Percentiles rank a stretch among this genome's conserved stretches.
Evolutionary conservation across 2,329 filamentous ascomycete genomes (phyloP).

Genomic region (Fusarium sulawesiense): DNA sequence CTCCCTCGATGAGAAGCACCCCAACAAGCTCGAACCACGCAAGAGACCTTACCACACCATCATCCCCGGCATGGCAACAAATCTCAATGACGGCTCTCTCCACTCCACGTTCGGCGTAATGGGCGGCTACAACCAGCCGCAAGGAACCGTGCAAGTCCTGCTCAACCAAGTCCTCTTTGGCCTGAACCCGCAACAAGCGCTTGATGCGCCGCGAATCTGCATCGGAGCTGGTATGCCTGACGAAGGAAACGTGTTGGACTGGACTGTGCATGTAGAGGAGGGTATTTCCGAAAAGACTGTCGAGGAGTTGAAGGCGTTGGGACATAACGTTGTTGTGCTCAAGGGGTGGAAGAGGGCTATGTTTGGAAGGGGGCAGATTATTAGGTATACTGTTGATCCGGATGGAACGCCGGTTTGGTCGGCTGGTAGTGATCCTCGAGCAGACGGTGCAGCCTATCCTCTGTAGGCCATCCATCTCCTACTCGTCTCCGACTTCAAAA

Average conservation of each 20-base stretch:
- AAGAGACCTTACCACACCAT: constrained; percentile 98
- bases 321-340: constrained; percentile 78
- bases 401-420: constrained; percentile 83
- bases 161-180: constrained; percentile 88
- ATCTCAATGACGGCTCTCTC: constrained; percentile 75
- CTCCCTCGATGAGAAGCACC: constrained; percentile 75
- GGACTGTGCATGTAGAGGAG: constrained; percentile 82
- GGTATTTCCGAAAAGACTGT: constrained; percentile 78
- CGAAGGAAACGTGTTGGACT: constrained; percentile 66
- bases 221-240: constrained; percentile 80
- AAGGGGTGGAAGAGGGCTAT: constrained; percentile 71
- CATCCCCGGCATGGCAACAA: constrained; percentile 91
- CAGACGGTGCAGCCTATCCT: constrained; percentile 79
- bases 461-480: no score
- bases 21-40: constrained; percentile 81
- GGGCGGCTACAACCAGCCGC: constrained; percentile 98
- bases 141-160: constrained; percentile 93
- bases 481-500: no score
- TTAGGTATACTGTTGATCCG: constrained; percentile 77
- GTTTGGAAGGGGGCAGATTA: constrained; percentile 91
- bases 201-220: constrained; percentile 92
- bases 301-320: constrained; percentile 73
- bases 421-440: constrained; percentile 87
- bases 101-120: constrained; percentile 95
- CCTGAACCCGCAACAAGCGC: constrained; percentile 84